phyloP scores from a whole-genome alignment of 2,329 filamentous ascomycete species.

The Mycosphaerella sp. region DNA sequence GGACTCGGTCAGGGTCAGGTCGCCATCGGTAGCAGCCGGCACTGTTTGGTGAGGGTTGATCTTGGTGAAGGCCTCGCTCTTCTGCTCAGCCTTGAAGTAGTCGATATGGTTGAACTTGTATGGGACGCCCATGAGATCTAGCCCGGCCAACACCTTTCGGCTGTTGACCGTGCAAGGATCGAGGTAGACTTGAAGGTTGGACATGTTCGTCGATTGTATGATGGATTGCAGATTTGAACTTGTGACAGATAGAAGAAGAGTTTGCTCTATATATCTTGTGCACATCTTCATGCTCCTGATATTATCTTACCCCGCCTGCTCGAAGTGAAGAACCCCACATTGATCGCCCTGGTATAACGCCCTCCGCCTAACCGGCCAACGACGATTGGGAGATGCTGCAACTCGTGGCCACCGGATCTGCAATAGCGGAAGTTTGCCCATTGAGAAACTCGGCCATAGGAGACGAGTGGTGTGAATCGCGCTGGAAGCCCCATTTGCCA shows the following conservation, averaged over 20 bases:
- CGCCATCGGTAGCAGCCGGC: constrained; percentile 37
- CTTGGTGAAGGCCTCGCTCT: constrained; percentile 32
- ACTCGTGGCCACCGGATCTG: not conserved
- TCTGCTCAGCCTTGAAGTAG: constrained; percentile 40
- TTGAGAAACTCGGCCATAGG: not conserved
- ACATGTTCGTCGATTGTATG: constrained; percentile 17
- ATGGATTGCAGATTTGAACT: not conserved
- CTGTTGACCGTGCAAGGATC: constrained; percentile 41
- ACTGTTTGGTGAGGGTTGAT: constrained; percentile 39
- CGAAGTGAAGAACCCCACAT: constrained; percentile 4
- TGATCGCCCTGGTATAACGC: not conserved
- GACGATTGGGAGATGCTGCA: not conserved
- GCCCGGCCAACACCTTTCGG: constrained; percentile 39
- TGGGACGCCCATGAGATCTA: constrained; percentile 35
- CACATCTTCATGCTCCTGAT: constrained; percentile 3
- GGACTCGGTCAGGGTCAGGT: constrained; percentile 39
- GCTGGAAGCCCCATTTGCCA: no score
- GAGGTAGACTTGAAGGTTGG: constrained; percentile 32
- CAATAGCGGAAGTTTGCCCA: not conserved
- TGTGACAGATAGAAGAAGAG: not conserved
- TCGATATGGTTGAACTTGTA: constrained; percentile 37
- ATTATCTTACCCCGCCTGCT: constrained; percentile 1
- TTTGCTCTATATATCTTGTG: constrained; percentile 10
- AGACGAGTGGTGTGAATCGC: no score
- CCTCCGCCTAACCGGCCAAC: not conserved